These are phyloP conservation scores for Pilasporangium apinafurcum DNA, from an alignment of 352 stramenopile genomes.

Conservation along the genomic window DNA sequence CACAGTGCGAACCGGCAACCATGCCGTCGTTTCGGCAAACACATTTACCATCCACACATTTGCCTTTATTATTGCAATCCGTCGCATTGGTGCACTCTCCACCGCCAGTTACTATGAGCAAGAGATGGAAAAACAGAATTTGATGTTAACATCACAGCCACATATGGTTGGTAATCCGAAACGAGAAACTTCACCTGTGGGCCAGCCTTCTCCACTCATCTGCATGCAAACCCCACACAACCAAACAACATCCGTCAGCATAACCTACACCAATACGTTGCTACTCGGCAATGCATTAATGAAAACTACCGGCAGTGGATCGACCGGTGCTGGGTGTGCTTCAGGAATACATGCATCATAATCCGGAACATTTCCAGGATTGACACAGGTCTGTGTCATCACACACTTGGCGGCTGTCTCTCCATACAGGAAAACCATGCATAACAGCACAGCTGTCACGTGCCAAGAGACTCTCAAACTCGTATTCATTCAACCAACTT, in stretches of 20 bases:
- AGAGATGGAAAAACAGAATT: background rate
- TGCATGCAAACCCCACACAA: slow-evolving; percentile 4
- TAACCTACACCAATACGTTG: background rate
- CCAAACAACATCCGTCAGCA: background rate
- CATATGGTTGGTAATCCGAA: too few relatives aligned
- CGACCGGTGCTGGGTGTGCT: slow-evolving; percentile 26
- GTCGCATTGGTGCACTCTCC: slow-evolving; percentile 37
- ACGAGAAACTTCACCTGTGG: slow-evolving; percentile 34
- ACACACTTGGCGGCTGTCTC: slow-evolving; percentile 29
- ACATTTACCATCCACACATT: slow-evolving; percentile 35
- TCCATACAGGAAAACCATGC: background rate
- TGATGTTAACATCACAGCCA: background rate
- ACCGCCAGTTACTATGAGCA: slow-evolving; percentile 45
- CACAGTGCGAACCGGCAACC: slow-evolving; percentile 61
- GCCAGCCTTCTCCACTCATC: slow-evolving; percentile 34
- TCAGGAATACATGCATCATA: slow-evolving; percentile 70
- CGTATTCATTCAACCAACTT: too few relatives aligned
- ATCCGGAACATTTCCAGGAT: slow-evolving; percentile 61
- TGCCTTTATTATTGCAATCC: slow-evolving; percentile 57
- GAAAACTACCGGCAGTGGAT: slow-evolving; percentile 23
- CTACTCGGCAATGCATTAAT: background rate
- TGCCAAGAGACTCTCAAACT: too few relatives aligned
- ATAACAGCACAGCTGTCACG: background rate
- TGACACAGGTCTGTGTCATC: slow-evolving; percentile 80
- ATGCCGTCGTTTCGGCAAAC: slow-evolving; percentile 61